Percentiles rank a stretch among this genome's conserved stretches.
These are phyloP conservation scores for Gossypium turneri DNA, from an alignment of 345 rosid species.

Conservation along the genomic window DNA sequence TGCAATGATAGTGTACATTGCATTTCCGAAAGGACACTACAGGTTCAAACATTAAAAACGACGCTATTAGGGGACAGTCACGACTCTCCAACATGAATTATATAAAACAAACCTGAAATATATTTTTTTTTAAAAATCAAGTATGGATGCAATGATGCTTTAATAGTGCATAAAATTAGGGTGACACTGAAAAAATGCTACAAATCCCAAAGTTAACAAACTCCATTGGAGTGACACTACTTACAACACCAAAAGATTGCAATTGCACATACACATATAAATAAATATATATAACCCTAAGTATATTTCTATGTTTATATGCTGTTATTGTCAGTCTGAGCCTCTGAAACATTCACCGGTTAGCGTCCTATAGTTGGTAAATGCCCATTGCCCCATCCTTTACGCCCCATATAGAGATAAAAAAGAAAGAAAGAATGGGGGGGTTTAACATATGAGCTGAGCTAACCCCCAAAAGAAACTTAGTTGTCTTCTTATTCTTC, in stretches of 20 bases:
- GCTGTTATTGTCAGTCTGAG: background rate
- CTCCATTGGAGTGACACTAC: background rate
- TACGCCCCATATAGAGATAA: too few species aligned
- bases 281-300: background rate
- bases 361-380: constrained; percentile 12
- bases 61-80: too few species aligned
- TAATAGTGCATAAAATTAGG: background rate
- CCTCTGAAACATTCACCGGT: background rate
- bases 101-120: too few species aligned
- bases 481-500: background rate
- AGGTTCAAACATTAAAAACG: too few species aligned
- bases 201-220: constrained; percentile 36
- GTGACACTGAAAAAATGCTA: constrained; percentile 9
- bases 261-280: background rate
- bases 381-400: background rate
- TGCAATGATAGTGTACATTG: too few species aligned
- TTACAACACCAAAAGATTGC: background rate
- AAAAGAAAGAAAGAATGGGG: too few species aligned
- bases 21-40: too few species aligned
- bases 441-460: too few species aligned
- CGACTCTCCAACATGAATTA: too few species aligned
- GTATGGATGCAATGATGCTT: too few species aligned
- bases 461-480: background rate
- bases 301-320: background rate
- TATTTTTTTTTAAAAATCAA: too few species aligned